Base-by-base conservation (phyloP, 495 filamentous ascomycete genomes). In the Podospora anserina region DNA sequence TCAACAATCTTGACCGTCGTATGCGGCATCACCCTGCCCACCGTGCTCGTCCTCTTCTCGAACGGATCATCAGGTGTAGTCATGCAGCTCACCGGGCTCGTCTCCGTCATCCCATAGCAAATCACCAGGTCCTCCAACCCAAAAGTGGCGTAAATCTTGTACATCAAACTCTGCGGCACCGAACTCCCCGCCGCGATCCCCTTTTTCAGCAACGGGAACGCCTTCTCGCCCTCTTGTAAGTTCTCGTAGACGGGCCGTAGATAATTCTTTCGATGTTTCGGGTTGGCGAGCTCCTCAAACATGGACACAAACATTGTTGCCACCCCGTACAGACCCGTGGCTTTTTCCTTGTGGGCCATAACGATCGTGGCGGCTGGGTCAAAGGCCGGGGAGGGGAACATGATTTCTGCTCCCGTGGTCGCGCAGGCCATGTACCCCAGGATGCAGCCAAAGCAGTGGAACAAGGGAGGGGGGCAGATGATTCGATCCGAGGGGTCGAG, bases 41-140 rank as follows among this genome's bases (percentile, higher is more conserved):
- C 92, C 16, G 85, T 90, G 55, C 87, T 82, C 39, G 94, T 88
- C 9, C 95, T 82, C 74, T 92, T 92, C n/a, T 85, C 85, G 5
- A 94, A 80, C 1, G 93, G 89, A 74, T 97, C 95, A 54, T 88
- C 79, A 0, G 91, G 94, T 0, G 90, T 86, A 0, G 94, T 99
- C 94, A 97, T 97, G 59, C 87, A 88, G 55, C 88, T 91, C 0
- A 97, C 93, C n/a, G 95, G 95, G 61, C 87, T 89, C 0, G 95
- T 99, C 79, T 99, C 95, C 16, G 95, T 99, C 95, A 99, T 99
- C 53, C 93, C 95, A 78, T 99, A 99, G 82, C 95, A 97, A 72
- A 97, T 97, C 0, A 94, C 97, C 65, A 97, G 75, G 32, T 97
- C 91, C 0, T 86, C 88, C 32, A 99, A 80, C 61, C 96, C 96